phyloP scores from a whole-genome alignment of 768 basidiomycete species.

The Dacryopinax spathularia region DNA sequence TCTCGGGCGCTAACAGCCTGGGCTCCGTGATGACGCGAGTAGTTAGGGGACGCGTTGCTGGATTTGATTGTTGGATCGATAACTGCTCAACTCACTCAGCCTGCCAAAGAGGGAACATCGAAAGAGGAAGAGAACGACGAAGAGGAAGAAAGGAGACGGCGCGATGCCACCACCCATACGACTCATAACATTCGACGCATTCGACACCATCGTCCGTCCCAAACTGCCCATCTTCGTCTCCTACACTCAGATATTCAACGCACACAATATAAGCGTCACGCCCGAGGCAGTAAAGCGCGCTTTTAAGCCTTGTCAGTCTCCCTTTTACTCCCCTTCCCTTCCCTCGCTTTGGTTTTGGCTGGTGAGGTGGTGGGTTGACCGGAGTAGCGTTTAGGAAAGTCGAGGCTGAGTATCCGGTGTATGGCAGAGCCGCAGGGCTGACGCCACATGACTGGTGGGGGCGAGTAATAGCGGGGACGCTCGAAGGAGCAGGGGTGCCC shows the following conservation, averaged over 20 bases:
- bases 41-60: too few relatives aligned
- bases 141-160: too few relatives aligned
- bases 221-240: not conserved
- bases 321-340: not conserved
- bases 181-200: not conserved
- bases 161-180: not conserved
- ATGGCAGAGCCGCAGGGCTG: not conserved
- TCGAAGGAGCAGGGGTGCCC: not conserved
- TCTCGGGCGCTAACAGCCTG: too few relatives aligned
- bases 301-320: not conserved
- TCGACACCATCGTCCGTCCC: slow-evolving; percentile 1
- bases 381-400: not conserved
- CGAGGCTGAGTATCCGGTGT: not conserved
- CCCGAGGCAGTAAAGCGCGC: not conserved
- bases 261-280: not conserved
- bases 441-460: not conserved
- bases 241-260: not conserved
- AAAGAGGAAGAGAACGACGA: too few relatives aligned
- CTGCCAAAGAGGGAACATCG: too few relatives aligned
- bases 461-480: not conserved
- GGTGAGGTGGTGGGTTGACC: not conserved
- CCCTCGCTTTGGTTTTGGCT: not conserved
- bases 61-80: too few relatives aligned
- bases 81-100: too few relatives aligned
- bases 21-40: too few relatives aligned